Base-by-base conservation (phyloP, 345 rosid species). In the Gossypium ekmanianum region DNA sequence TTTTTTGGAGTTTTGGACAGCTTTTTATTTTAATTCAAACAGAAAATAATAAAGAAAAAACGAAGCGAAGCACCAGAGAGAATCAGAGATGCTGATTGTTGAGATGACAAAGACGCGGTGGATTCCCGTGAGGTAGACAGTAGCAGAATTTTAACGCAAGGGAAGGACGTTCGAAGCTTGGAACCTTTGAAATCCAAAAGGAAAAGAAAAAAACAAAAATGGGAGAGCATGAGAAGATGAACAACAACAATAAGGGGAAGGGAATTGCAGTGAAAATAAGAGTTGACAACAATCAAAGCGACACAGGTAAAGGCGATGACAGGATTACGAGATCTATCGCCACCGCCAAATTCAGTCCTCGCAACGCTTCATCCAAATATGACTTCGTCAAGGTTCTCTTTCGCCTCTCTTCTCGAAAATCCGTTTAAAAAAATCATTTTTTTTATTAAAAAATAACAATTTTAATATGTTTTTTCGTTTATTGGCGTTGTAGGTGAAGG, bases 291-390 rank as follows among this genome's bases (percentile, higher is more conserved):
- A 77, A 76, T 56, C 9, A 69, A 72, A 74, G 81, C n/a, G 87
- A 39, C 27, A 84, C 80, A 20, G 82, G 80, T 29, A 78, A 76
- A 34, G 68, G 10, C 22, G 66, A 61, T 17, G 70, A 75, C 52
- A 83, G 79, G 34, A 74, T 72, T 78, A 71, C 76, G 27, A 73
- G 61, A 68, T 63, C 81, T 20, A 77, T 88, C 62, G 75, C 92
- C 43, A 43, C 84, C 41, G 80, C 74, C 44, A 87, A 85, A 74
- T 84, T 86, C 75, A 82, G 88, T 75, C 81, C 91, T 61, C 94
- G 97, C 6, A 91, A 91, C 76, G 84, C 90, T 75, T 82, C 93
- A 70, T 91, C 97, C 68, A 91, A 91, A 82, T 91, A 91, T 83
- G 94, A 91, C 84, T 91, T 88, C 71, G 97, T 91, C 71, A 91